Conservation (phyloP, 148 eudicot species). For the Selenicereus undatus region DNA sequence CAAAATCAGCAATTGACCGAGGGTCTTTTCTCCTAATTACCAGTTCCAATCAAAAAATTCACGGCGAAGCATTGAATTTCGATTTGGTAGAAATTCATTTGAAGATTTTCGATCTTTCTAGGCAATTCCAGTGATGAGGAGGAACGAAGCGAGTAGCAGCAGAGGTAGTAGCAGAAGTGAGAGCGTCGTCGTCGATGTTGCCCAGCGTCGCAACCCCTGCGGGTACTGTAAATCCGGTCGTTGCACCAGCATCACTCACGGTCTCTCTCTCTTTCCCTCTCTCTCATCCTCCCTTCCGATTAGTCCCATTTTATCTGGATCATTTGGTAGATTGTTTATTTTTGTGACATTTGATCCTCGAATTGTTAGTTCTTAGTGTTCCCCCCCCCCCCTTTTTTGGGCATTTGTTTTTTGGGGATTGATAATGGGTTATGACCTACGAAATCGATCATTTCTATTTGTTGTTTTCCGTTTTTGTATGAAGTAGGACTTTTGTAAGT, state of each 20-base stretch:
- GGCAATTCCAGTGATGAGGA: constrained; percentile 32
- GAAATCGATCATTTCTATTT: not conserved
- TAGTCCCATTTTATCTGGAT: not conserved
- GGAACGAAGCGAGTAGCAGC: constrained; percentile 61
- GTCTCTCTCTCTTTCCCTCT: constrained; percentile 32
- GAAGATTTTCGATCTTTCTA: not conserved
- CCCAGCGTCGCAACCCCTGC: constrained; percentile 67
- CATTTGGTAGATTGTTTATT: not conserved
- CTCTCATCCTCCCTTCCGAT: no score
- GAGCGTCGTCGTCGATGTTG: constrained; percentile 57
- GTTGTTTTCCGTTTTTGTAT: not conserved
- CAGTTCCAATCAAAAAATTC: not conserved
- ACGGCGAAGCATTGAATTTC: not conserved
- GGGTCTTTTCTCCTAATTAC: not conserved
- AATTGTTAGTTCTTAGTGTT: not conserved
- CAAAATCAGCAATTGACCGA: not conserved
- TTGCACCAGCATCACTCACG: constrained; percentile 68
- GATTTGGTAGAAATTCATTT: not conserved
- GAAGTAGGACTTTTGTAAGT: not conserved
- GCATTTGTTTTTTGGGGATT: no score
- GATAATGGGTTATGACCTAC: not conserved
- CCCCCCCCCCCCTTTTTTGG: no score
- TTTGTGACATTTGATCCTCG: no score
- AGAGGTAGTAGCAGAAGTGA: constrained; percentile 26
- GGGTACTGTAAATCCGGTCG: constrained; percentile 84